Evolutionary conservation across 306 rosid genomes (phyloP).

Genomic region (Acacia acuminata): DNA sequence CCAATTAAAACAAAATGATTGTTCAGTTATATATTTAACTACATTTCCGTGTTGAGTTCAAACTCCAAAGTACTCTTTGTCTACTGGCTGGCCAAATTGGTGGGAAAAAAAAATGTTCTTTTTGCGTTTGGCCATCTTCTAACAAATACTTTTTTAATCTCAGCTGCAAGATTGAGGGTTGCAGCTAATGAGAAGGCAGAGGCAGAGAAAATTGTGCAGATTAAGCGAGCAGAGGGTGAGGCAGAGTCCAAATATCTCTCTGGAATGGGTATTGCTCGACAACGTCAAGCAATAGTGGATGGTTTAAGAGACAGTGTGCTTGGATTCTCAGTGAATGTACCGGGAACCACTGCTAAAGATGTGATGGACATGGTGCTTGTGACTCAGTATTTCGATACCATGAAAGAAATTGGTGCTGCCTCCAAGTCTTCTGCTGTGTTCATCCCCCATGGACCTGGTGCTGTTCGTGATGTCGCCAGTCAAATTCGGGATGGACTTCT

Average conservation of each 20-base stretch:
- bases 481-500: conserved; percentile 96
- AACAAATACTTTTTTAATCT: conserved; percentile 15
- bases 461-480: conserved; percentile 81
- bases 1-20: too few relatives aligned
- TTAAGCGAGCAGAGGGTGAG: conserved; percentile 92
- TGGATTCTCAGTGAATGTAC: conserved; percentile 88
- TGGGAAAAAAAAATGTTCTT: neutral
- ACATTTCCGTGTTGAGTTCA: neutral
- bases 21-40: too few relatives aligned
- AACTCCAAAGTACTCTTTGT: neutral
- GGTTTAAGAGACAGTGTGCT: conserved; percentile 92
- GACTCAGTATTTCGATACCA: conserved; percentile 93
- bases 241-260: conserved; percentile 90
- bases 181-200: conserved; percentile 97
- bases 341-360: conserved; percentile 87
- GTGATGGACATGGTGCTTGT: conserved; percentile 99
- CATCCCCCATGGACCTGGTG: conserved; percentile 96
- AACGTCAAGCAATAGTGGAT: conserved; percentile 94
- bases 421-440: conserved; percentile 94
- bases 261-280: conserved; percentile 92
- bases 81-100: neutral
- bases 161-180: conserved; percentile 90
- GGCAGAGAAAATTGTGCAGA: conserved; percentile 89
- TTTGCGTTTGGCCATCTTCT: neutral
- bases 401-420: conserved; percentile 94